phyloP scores from a whole-genome alignment of 2,329 filamentous ascomycete species.

The Claviceps spartinae region DNA sequence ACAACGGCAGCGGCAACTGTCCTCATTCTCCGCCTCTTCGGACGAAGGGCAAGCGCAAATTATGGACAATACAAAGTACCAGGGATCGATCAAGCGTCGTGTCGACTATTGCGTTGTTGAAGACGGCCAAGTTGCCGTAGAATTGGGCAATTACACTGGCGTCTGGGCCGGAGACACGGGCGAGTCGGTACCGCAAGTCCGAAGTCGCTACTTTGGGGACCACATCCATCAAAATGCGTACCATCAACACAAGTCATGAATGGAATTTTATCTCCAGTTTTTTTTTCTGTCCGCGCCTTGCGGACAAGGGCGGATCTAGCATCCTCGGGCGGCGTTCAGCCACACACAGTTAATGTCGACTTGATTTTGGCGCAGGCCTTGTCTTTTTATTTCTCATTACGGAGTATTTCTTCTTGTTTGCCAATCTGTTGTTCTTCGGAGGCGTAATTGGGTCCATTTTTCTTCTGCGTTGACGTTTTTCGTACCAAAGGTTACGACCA shows the following conservation, averaged over 20 bases:
- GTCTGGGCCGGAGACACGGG: slow-evolving; percentile 9
- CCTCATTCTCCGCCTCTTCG: not conserved
- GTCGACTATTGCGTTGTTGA: slow-evolving; percentile 8
- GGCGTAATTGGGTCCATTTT: too few species aligned
- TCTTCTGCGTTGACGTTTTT: too few species aligned
- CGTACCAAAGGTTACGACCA: too few species aligned
- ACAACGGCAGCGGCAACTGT: not conserved
- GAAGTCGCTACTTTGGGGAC: slow-evolving; percentile 10
- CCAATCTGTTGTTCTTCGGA: too few species aligned
- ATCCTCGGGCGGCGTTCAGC: not conserved
- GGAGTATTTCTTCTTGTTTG: too few species aligned
- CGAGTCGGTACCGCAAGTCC: slow-evolving; percentile 5
- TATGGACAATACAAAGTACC: not conserved
- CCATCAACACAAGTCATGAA: not conserved
- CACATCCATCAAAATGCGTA: slow-evolving; percentile 9
- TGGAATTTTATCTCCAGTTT: not conserved
- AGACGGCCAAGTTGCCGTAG: slow-evolving; percentile 2
- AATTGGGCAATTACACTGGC: slow-evolving; percentile 12
- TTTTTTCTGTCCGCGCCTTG: not conserved
- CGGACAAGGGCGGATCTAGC: not conserved
- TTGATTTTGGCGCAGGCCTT: too few species aligned
- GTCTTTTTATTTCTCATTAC: not conserved
- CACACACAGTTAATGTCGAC: too few species aligned
- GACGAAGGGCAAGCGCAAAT: not conserved
- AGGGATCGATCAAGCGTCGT: slow-evolving; percentile 6